Evolutionary conservation across 2,329 filamentous ascomycete genomes (phyloP).

Genomic region (Falciphora oryzae): DNA sequence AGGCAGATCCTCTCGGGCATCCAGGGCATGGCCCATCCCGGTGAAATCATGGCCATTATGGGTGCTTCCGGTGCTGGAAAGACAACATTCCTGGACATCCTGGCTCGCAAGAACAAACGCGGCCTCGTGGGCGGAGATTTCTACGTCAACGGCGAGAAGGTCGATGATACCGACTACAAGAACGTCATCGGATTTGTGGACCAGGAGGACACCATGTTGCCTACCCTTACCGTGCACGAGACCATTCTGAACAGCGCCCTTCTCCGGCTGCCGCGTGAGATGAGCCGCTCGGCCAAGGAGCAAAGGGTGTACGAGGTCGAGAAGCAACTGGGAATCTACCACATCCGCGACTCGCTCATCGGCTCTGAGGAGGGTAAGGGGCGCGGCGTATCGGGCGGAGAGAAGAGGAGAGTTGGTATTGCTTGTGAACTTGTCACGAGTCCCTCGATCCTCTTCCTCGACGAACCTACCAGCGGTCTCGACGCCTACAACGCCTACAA

Average conservation of each 20-base stretch:
- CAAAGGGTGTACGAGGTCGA: conserved; percentile 90
- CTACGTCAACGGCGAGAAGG: conserved; percentile 88
- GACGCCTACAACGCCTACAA: conserved; percentile 98
- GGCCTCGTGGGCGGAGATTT: conserved; percentile 75
- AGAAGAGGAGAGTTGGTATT: conserved; percentile 93
- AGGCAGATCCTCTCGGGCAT: conserved; percentile 79
- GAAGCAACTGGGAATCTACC: conserved; percentile 87
- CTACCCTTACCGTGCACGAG: conserved; percentile 94
- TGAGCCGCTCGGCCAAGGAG: conserved; percentile 83
- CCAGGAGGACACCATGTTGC: conserved; percentile 94
- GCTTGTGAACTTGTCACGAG: conserved; percentile 97
- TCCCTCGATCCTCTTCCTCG: conserved; percentile 92
- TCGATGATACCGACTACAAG: conserved; percentile 78
- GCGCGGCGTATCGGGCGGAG: conserved; percentile 92
- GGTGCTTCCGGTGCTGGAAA: conserved; percentile 96
- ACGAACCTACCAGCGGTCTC: conserved; percentile 92
- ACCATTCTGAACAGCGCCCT: conserved; percentile 93
- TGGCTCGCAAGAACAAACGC: conserved; percentile 95
- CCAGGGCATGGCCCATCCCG: conserved; percentile 81
- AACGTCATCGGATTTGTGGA: conserved; percentile 95
- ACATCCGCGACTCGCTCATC: conserved; percentile 91
- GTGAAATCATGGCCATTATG: conserved; percentile 97
- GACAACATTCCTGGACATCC: conserved; percentile 92
- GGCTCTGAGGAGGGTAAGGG: conserved; percentile 93
- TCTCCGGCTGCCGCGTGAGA: conserved; percentile 84